phyloP scores from a whole-genome alignment of 1,284 basidiomycete genomes.

The Blastosporella zonata region DNA sequence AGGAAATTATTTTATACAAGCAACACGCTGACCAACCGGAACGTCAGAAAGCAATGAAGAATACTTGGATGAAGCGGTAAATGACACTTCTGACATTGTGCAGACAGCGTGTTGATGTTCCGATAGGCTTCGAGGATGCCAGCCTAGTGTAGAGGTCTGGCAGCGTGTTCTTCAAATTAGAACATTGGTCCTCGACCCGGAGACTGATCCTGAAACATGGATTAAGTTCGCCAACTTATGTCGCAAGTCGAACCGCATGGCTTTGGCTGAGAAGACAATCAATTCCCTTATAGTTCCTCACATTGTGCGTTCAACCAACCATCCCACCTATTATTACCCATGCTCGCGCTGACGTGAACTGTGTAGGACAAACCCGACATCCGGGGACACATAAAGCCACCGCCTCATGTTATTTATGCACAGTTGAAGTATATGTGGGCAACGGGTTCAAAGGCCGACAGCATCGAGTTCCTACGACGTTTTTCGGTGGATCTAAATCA shows the following conservation, averaged over 20 bases:
- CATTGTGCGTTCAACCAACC: constrained; percentile 2
- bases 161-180: constrained; percentile 97
- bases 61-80: constrained; percentile 93
- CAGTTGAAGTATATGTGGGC: constrained; percentile 98
- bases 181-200: constrained; percentile 89
- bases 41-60: constrained; percentile 79
- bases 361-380: constrained; percentile 35
- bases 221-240: constrained; percentile 57
- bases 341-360: not conserved
- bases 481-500: constrained; percentile 77
- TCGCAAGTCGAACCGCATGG: constrained; percentile 50
- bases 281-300: constrained; percentile 61
- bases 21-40: constrained; percentile 92
- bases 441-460: constrained; percentile 74
- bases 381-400: constrained; percentile 66
- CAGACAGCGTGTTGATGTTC: not conserved
- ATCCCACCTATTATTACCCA: not conserved
- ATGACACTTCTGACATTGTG: constrained; percentile 12
- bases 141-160: constrained; percentile 99
- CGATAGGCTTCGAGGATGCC: constrained; percentile 85
- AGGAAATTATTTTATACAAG: constrained; percentile 97
- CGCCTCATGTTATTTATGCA: constrained; percentile 95
- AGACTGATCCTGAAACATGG: constrained; percentile 96
- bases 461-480: constrained; percentile 80
- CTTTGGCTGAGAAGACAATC: constrained; percentile 94